These are phyloP conservation scores for Talaromyces stipitatus DNA, from an alignment of 495 filamentous ascomycete genomes.

Conservation along the genomic window DNA sequence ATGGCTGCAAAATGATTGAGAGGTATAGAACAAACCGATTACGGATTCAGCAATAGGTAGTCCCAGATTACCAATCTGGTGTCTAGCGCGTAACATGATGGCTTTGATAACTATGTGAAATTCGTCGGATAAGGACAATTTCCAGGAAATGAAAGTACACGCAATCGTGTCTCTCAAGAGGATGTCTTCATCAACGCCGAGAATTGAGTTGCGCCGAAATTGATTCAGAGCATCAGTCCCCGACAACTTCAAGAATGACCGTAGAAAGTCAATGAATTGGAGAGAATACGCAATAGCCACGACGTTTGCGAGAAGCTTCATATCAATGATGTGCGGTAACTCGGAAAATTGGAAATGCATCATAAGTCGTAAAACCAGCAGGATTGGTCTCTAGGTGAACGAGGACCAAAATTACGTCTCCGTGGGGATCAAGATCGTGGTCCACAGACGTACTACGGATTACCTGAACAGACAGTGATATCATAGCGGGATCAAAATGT, in stretches of 20 bases:
- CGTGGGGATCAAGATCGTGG: not conserved
- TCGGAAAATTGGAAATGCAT: not conserved
- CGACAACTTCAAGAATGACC: not conserved
- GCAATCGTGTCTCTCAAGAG: not conserved
- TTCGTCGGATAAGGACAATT: not conserved
- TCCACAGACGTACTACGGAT: not conserved
- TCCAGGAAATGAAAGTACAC: not conserved
- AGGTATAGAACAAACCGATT: not conserved
- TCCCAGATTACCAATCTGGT: not conserved
- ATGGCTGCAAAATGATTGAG: not conserved
- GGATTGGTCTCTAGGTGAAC: not conserved
- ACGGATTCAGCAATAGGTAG: not conserved
- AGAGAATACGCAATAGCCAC: not conserved
- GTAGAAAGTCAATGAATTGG: not conserved
- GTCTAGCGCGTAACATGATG: not conserved
- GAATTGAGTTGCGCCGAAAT: not conserved
- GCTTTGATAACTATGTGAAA: not conserved
- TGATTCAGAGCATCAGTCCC: not conserved
- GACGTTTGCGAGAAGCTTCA: not conserved
- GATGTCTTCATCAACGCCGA: not conserved
- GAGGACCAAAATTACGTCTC: not conserved
- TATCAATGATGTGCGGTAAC: not conserved
- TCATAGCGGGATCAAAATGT: not conserved
- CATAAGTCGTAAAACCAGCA: not conserved
- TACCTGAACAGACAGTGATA: not conserved